A percentile compares a stretch with the other conserved stretches of the same genome.
Conservation (phyloP, 2,329 filamentous ascomycete species). For the Penicillium sp. region DNA sequence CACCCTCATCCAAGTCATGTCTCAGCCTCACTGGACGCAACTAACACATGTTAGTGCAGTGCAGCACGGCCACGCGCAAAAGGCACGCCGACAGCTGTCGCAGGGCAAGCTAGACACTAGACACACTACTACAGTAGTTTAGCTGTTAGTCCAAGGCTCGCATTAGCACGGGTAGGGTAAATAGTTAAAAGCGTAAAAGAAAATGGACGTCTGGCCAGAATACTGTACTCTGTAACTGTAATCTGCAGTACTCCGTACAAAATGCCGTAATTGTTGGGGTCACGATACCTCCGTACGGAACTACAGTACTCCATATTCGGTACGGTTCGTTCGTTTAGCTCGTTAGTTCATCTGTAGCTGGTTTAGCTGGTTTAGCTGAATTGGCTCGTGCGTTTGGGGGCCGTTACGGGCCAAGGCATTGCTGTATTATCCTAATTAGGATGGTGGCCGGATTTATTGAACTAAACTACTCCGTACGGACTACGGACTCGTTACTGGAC, state of each 20-base stretch:
- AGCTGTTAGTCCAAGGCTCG: background rate
- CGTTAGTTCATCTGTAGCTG: background rate
- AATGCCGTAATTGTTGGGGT: background rate
- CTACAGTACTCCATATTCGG: background rate
- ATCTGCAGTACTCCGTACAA: too few relatives aligned
- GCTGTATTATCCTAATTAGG: background rate
- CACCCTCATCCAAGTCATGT: background rate
- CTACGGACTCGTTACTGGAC: too few relatives aligned
- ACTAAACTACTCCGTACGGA: background rate
- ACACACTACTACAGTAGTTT: background rate
- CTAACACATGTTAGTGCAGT: background rate
- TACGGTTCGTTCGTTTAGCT: constrained; percentile 3
- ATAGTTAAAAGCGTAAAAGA: too few relatives aligned
- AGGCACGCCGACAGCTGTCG: background rate
- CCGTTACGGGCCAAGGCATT: background rate
- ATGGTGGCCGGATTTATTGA: background rate
- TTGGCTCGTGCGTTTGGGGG: constrained; percentile 7
- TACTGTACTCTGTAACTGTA: background rate
- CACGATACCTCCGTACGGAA: background rate
- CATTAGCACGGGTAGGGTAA: background rate
- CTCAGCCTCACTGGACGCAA: constrained; percentile 2
- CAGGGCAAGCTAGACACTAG: background rate
- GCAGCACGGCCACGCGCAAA: background rate
- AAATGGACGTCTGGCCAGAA: background rate
- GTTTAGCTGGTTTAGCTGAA: background rate